phyloP scores from a whole-genome alignment of 2,329 filamentous ascomycete species.

The Cercospora sp. region DNA sequence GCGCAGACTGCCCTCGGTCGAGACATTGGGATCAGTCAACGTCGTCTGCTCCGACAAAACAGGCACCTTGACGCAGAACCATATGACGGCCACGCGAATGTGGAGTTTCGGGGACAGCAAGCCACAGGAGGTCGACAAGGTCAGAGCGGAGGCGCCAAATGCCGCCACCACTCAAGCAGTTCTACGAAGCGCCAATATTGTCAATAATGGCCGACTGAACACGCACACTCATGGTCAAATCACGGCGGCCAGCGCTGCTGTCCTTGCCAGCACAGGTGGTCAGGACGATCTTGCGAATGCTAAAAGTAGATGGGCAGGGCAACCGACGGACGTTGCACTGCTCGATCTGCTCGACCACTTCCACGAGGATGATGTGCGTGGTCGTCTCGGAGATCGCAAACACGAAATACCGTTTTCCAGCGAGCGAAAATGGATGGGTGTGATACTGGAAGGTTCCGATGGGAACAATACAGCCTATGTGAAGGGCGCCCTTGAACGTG shows the following conservation, averaged over 20 bases:
- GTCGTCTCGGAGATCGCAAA: constrained; percentile 76
- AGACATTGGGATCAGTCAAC: constrained; percentile 97
- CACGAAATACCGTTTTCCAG: constrained; percentile 95
- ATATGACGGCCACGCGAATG: constrained; percentile 96
- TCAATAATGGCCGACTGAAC: constrained; percentile 86
- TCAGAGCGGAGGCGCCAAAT: constrained; percentile 56
- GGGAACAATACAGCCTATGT: constrained; percentile 86
- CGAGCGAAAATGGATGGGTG: constrained; percentile 98
- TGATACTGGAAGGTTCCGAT: constrained; percentile 65
- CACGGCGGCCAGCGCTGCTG: constrained; percentile 69
- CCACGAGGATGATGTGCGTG: constrained; percentile 86
- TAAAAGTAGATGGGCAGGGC: constrained; percentile 90
- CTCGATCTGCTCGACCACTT: constrained; percentile 89
- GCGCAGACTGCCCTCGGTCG: constrained; percentile 90
- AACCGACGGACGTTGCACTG: constrained; percentile 96
- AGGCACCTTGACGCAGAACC: constrained; percentile 91
- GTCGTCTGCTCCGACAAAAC: constrained; percentile 99
- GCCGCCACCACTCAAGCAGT: constrained; percentile 77
- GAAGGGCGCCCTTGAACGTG: constrained; percentile 88
- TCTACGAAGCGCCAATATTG: constrained; percentile 89
- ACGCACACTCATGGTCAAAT: constrained; percentile 56
- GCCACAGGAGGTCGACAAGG: constrained; percentile 57
- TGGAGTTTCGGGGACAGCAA: constrained; percentile 78
- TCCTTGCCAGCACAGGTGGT: constrained; percentile 80
- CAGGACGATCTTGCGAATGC: constrained; percentile 57